phyloP scores from a whole-genome alignment of 139 green algal species.

The Picochlorum sp. region DNA sequence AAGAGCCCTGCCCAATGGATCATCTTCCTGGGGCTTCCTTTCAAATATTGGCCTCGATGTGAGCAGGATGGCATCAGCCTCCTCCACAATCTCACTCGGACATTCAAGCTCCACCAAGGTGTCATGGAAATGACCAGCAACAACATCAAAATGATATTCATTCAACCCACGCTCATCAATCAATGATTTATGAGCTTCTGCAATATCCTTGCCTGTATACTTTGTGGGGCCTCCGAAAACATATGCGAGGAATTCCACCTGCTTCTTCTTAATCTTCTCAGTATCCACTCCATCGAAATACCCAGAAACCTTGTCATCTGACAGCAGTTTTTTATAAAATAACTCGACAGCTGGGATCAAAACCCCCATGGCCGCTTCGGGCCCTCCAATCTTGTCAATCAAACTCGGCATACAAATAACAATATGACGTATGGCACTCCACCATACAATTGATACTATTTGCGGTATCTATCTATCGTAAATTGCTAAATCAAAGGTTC shows the following conservation, averaged over 20 bases:
- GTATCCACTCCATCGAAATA: slow-evolving; percentile 11
- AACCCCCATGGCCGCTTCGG: slow-evolving; percentile 4
- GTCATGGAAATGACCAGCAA: slow-evolving; percentile 2
- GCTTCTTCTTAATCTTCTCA: slow-evolving; percentile 8
- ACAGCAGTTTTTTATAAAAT: slow-evolving; percentile 12
- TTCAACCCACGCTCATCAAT: slow-evolving; percentile 12
- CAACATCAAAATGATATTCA: slow-evolving; percentile 11
- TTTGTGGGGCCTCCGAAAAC: slow-evolving; percentile 6
- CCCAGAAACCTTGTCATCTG: background rate
- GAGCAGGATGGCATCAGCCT: slow-evolving; percentile 1
- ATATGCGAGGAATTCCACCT: slow-evolving; percentile 14
- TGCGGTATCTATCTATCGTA: no score
- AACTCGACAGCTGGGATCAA: slow-evolving; percentile 10
- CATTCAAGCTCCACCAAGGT: background rate
- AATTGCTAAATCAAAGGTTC: no score
- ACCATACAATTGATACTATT: background rate
- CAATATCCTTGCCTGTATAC: slow-evolving; percentile 1
- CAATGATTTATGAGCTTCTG: background rate
- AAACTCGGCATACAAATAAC: background rate
- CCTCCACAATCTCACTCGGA: background rate
- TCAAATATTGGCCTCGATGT: slow-evolving; percentile 11
- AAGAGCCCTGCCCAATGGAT: background rate
- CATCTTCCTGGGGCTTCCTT: background rate
- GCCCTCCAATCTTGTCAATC: slow-evolving; percentile 11
- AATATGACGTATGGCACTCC: background rate